A percentile compares a stretch with the other conserved stretches of the same genome.
Conservation (phyloP, 2,329 filamentous ascomycete species). For the Fusarium stilboides region DNA sequence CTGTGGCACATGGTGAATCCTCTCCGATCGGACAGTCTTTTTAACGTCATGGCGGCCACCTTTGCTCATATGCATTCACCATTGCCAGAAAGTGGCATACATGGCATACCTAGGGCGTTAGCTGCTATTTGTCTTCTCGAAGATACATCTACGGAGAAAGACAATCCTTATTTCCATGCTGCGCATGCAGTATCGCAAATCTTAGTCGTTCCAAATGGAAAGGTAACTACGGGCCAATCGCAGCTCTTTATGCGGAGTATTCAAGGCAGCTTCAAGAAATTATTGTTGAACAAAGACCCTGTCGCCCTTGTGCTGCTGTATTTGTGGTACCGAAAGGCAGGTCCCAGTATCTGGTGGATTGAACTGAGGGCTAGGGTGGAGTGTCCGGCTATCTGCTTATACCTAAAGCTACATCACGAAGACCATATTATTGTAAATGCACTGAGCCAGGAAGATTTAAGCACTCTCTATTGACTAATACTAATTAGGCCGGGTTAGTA, state of each 20-base stretch:
- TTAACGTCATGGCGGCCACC: constrained; percentile 52
- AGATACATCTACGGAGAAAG: constrained; percentile 52
- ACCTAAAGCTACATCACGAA: constrained; percentile 54
- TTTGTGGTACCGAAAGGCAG: constrained; percentile 60
- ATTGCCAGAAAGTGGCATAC: constrained; percentile 48
- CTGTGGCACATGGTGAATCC: constrained; percentile 55
- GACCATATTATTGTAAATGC: constrained; percentile 47
- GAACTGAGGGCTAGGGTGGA: constrained; percentile 59
- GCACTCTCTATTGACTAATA: no score
- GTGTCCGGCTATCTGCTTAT: constrained; percentile 58
- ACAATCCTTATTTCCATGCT: constrained; percentile 57
- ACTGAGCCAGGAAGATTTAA: constrained; percentile 56
- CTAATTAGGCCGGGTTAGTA: no score
- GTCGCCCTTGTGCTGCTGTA: constrained; percentile 59
- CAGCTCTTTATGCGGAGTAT: constrained; percentile 56
- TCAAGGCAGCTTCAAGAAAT: constrained; percentile 51
- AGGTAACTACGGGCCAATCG: constrained; percentile 51
- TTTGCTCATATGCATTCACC: constrained; percentile 57
- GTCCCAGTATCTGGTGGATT: constrained; percentile 62
- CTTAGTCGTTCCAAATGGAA: constrained; percentile 48
- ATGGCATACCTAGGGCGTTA: constrained; percentile 47
- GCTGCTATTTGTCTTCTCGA: constrained; percentile 48
- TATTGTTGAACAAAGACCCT: constrained; percentile 55
- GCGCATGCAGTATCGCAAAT: constrained; percentile 56
- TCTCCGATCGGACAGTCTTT: constrained; percentile 55